Conservation (phyloP, 106 monocot genomes). For the Acanthochlamys bracteata region DNA sequence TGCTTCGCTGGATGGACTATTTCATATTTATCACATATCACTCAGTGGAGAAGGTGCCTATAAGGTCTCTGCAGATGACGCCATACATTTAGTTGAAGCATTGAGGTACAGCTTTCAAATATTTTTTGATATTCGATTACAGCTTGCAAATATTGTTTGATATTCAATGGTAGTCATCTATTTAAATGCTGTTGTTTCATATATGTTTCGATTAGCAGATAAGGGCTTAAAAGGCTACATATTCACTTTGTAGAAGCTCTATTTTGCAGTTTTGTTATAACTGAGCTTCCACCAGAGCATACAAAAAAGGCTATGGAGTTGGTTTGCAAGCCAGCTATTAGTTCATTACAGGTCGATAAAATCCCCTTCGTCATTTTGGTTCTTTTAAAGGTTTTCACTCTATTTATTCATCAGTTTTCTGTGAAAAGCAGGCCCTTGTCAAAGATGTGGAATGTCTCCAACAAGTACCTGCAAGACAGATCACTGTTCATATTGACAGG, state of each 20-base stretch:
- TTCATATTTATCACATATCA: conserved; percentile 83
- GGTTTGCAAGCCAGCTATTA: conserved; percentile 61
- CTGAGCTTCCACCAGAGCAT: conserved; percentile 75
- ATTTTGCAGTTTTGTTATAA: conserved; percentile 63
- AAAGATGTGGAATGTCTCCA: conserved; percentile 43
- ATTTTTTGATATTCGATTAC: conserved; percentile 12
- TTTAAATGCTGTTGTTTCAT: too few species aligned
- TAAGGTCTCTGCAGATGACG: conserved; percentile 77
- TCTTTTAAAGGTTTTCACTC: background rate
- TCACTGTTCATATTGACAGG: conserved; percentile 86
- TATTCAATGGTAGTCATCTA: background rate
- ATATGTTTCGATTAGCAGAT: background rate
- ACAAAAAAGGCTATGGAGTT: conserved; percentile 68
- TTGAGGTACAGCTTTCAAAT: conserved; percentile 46
- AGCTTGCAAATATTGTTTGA: background rate
- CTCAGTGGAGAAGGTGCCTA: conserved; percentile 92
- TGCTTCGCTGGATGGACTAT: conserved; percentile 80
- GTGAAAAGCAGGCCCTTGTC: conserved; percentile 44
- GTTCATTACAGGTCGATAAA: conserved; percentile 51
- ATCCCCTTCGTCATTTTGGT: background rate
- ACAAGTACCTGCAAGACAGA: conserved; percentile 66
- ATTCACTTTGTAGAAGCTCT: background rate
- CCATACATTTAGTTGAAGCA: conserved; percentile 89
- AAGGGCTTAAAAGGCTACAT: background rate
- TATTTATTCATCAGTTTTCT: background rate